Evolutionary conservation across 2,329 filamentous ascomycete species (phyloP), one percentile per base, ranked within the genome.

Genomic region (Coleophoma eucalyptorum): DNA sequence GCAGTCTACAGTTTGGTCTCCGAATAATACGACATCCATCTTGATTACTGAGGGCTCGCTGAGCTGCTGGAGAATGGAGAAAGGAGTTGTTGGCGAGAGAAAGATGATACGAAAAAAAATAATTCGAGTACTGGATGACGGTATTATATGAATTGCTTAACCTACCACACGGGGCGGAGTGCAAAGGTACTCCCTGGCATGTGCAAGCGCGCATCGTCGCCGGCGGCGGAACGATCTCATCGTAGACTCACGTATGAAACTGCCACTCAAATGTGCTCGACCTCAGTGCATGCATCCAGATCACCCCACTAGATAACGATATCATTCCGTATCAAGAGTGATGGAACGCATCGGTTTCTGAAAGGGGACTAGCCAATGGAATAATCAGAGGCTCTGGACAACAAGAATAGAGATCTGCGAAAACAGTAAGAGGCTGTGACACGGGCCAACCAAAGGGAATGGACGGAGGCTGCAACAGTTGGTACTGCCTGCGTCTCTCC

Each of bases 1-100:
- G 40, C 53, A 56, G 43, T 58, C 53, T 8, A 51, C 50, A 5
- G 55, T 58, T 43, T 58, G 55, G 52, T 57, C 56, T 32, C 55
- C 53, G 33, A 58, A 56, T 33, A 56, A 46, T 50, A 60, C 49
- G 16, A 60, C 56, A 48, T 60, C 53, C 55, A 57, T 58, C 34
- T 53, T 60, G 50, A 58, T 44, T 4, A 43, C 16, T 20, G 41
- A 43, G 41, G 21, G 18, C 21, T 43, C 41, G 16, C 41, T 19
- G 41, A 43, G 20, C 21, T 43, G 20, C 21, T 43, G 20, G 21
- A 16, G n/a, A 40, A 10, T 40, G 37, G n/a, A 16, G n/a, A 16
- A 26, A 10, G 5, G 42, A 44, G 42, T 44, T n/a, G 16, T 12
- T 44, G 20, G 15, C 42, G 16, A 31, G 26, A 32, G 42, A 13